These are phyloP conservation scores for Fibroporia radiculosa DNA, from an alignment of 768 basidiomycete species.

Conservation along the genomic window DNA sequence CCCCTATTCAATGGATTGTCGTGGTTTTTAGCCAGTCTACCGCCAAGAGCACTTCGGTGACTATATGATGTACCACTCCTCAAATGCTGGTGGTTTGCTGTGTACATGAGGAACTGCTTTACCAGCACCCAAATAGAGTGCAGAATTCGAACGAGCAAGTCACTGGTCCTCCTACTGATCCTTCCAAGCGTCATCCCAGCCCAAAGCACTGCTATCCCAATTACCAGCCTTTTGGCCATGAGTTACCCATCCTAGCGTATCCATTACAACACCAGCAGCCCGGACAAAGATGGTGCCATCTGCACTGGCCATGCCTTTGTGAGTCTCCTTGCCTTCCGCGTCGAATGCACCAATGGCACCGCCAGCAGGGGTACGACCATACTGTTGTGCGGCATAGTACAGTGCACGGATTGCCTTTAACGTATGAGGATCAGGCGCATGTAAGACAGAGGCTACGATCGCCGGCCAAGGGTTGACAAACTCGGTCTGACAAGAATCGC, in stretches of 20 bases:
- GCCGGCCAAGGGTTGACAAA: constrained; percentile 46
- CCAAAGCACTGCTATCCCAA: constrained; percentile 53
- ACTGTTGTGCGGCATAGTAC: constrained; percentile 38
- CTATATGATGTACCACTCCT: too few species aligned
- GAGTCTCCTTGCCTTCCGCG: constrained; percentile 35
- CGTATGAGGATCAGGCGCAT: constrained; percentile 44
- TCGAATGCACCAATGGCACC: constrained; percentile 36
- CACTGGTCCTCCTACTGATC: too few species aligned
- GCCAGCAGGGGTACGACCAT: constrained; percentile 34
- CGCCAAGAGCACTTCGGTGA: too few species aligned
- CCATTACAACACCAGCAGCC: constrained; percentile 49
- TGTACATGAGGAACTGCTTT: too few species aligned
- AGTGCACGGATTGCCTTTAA: constrained; percentile 33
- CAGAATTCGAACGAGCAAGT: too few species aligned
- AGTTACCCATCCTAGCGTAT: constrained; percentile 47
- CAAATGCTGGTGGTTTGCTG: too few species aligned
- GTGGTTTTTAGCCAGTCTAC: too few species aligned
- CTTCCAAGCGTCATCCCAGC: constrained; percentile 57
- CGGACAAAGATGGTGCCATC: constrained; percentile 54
- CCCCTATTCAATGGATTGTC: too few species aligned
- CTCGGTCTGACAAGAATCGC: constrained; percentile 27
- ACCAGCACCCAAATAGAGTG: too few species aligned
- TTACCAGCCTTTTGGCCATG: constrained; percentile 39
- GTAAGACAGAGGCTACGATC: constrained; percentile 35
- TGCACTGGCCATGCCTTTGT: constrained; percentile 32